These are phyloP conservation scores for Pulveroboletus sp. DNA, from an alignment of 768 basidiomycete species.

Conservation along the genomic window DNA sequence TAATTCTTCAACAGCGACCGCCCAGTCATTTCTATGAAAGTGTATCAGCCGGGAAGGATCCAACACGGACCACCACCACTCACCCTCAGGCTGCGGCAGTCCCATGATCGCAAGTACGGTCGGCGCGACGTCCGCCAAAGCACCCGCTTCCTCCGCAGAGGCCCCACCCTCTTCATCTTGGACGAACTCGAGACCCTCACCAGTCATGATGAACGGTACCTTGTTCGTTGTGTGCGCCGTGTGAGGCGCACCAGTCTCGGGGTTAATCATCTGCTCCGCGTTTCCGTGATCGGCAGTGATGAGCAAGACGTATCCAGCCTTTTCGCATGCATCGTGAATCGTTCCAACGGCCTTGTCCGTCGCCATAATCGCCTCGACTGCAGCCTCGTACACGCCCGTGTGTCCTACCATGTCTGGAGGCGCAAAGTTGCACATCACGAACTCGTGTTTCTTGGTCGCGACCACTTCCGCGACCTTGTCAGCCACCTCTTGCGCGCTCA, in stretches of 20 bases:
- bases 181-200: constrained; percentile 52
- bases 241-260: constrained; percentile 79
- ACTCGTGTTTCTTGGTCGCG: constrained; percentile 64
- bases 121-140: constrained; percentile 87
- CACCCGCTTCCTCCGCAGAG: constrained; percentile 58
- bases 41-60: neutral
- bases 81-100: constrained; percentile 65
- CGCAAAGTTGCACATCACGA: constrained; percentile 97
- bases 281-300: constrained; percentile 96
- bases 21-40: constrained; percentile 28
- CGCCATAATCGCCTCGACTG: constrained; percentile 80
- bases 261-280: constrained; percentile 90
- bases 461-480: constrained; percentile 91
- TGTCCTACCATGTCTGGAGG: constrained; percentile 98
- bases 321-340: constrained; percentile 79
- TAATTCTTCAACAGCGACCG: constrained; percentile 28
- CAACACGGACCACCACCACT: constrained; percentile 9
- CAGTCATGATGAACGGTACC: constrained; percentile 88
- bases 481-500: constrained; percentile 86
- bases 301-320: constrained; percentile 81
- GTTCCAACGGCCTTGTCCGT: constrained; percentile 89
- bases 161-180: constrained; percentile 47
- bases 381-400: constrained; percentile 88
- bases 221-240: constrained; percentile 87
- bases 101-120: constrained; percentile 80